Percentiles rank a stretch among this genome's conserved stretches.
These are phyloP conservation scores for Carpinus viminea DNA, from an alignment of 306 rosid species.

Conservation along the genomic window DNA sequence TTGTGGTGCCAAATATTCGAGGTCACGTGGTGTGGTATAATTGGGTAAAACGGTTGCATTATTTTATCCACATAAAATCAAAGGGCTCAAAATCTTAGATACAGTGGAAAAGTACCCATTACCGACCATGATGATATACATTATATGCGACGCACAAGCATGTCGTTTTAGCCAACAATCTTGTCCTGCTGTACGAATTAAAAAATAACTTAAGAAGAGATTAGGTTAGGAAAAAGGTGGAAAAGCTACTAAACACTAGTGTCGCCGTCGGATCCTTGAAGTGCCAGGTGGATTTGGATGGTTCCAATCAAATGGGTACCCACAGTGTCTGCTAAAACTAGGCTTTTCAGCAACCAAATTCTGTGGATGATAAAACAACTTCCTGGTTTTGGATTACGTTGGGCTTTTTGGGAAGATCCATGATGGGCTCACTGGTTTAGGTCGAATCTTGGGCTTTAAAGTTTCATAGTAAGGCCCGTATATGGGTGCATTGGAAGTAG, in stretches of 20 bases:
- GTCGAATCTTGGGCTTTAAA: too few relatives aligned
- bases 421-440: too few relatives aligned
- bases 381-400: too few relatives aligned
- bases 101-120: not conserved
- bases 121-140: not conserved
- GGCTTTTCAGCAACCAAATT: too few relatives aligned
- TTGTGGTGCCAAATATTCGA: not conserved
- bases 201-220: not conserved
- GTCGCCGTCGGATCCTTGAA: not conserved
- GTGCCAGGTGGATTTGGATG: not conserved
- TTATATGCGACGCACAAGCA: not conserved
- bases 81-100: slow-evolving; percentile 7
- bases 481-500: too few relatives aligned
- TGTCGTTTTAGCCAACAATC: not conserved
- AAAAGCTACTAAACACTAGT: not conserved
- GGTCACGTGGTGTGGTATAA: not conserved
- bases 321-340: not conserved
- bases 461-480: too few relatives aligned
- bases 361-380: too few relatives aligned
- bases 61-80: not conserved
- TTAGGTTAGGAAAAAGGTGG: too few relatives aligned
- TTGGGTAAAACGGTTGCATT: not conserved
- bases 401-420: too few relatives aligned
- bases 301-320: not conserved
- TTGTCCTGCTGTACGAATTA: slow-evolving; percentile 8